Evolutionary conservation across 2,329 filamentous ascomycete species (phyloP), one percentile per base, ranked within the genome.

Genomic region (Botrytis byssoidea): DNA sequence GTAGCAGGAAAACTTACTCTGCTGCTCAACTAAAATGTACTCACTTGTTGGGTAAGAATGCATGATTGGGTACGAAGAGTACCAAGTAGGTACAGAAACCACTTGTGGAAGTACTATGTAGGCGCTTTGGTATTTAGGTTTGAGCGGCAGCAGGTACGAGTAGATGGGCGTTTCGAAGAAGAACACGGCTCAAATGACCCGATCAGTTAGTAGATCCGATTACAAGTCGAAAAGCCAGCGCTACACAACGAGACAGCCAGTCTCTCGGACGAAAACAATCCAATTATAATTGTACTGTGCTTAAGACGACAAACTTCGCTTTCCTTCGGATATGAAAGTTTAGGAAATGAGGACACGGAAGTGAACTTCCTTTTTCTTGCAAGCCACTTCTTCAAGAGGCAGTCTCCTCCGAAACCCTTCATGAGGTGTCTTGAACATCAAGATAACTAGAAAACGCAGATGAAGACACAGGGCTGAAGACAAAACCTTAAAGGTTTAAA

Each of bases 381-480:
- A 40, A 55, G 65, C 37, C 35, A 40, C 37, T 55, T 68, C 35
- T 40, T 29, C 35, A 55, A 57, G 3, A 32, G n/a, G 40, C 29
- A 35, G 29, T 66, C 63, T 66, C 29, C 35, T 57, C 46, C 48
- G 35, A 20, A 20, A 14, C 22, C 22, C 25, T 40, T 29, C 46
- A 22, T 55, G 29, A 51, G 55, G 55, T 29, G 4, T 67, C 32
- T 40, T 55, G 16, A 55, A 55, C 22, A 51, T 35, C 32, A 16
- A 44, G 29, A 68, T 57, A 29, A 57, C 25, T 16, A 64, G 37
- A 57, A 32, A 40, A 68, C 29, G 35, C 16, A 42, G 25, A 42
- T 48, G 16, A 55, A 40, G 46, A 25, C 32, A 67, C 65, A 71
- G n/a, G 51, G 51, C 51, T 71, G 69, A 71, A 71, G 68, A 57